Conservation (phyloP, 345 rosid genomes). For the Stellera chamaejasme region DNA sequence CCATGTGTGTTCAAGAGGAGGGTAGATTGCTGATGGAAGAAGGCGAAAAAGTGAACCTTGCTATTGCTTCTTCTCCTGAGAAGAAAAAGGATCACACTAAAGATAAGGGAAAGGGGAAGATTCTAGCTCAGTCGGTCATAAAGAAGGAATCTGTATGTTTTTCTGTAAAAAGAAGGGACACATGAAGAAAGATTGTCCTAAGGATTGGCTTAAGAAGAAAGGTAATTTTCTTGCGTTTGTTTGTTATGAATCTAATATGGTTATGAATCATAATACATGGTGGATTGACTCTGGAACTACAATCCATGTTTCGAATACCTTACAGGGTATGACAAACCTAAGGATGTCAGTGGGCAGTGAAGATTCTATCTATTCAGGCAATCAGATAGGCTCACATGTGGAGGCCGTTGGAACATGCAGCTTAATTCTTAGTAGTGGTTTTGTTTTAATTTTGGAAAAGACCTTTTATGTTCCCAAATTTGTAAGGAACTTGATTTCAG, state of each 20-base stretch:
- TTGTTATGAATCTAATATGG: conserved; percentile 5
- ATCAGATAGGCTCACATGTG: not conserved
- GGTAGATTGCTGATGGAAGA: not conserved
- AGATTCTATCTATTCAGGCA: not conserved
- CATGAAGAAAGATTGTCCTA: not conserved
- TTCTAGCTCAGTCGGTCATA: too few species aligned
- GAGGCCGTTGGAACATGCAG: not conserved
- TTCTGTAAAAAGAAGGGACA: not conserved
- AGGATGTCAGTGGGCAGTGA: not conserved
- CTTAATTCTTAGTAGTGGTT: not conserved
- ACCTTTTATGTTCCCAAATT: not conserved
- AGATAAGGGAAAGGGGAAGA: not conserved
- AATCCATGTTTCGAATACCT: not conserved
- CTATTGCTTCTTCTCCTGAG: not conserved
- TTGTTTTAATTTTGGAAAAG: conserved; percentile 6
- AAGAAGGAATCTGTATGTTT: not conserved
- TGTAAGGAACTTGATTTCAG: not conserved
- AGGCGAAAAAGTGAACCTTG: not conserved
- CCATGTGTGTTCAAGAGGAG: conserved; percentile 11
- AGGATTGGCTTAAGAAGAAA: conserved; percentile 1
- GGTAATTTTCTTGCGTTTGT: not conserved
- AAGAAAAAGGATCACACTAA: not conserved
- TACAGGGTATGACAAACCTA: not conserved
- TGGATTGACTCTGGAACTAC: conserved; percentile 7
- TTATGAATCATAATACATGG: not conserved